phyloP scores from a whole-genome alignment of 1,284 basidiomycete genomes.

The Cryptococcus sp. region DNA sequence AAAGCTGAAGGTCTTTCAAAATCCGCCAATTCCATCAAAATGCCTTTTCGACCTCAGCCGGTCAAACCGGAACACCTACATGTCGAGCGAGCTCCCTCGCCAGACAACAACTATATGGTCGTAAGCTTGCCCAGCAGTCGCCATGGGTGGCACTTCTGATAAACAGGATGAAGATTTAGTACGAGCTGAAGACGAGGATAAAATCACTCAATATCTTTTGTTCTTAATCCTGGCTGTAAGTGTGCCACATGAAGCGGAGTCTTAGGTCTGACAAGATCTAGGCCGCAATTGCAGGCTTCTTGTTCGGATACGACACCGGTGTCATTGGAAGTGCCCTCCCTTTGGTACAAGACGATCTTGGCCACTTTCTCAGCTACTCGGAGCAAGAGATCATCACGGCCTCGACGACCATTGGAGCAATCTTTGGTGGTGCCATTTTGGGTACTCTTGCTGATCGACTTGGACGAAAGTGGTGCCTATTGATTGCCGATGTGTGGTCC shows the following conservation, averaged over 20 bases:
- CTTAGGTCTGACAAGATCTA: background rate
- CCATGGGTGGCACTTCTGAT: background rate
- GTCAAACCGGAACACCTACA: too few relatives aligned
- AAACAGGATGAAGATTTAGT: slow-evolving; percentile 19
- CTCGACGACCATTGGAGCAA: slow-evolving; percentile 19
- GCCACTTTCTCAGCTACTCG: slow-evolving; percentile 4
- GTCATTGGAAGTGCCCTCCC: slow-evolving; percentile 19
- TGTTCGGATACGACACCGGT: slow-evolving; percentile 15
- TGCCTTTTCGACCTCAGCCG: too few relatives aligned
- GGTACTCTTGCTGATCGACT: slow-evolving; percentile 12
- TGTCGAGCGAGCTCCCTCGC: too few relatives aligned
- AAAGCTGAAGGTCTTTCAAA: too few relatives aligned
- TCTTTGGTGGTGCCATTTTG: slow-evolving; percentile 16
- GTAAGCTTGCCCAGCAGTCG: too few relatives aligned
- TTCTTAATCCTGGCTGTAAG: slow-evolving; percentile 23
- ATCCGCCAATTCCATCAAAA: too few relatives aligned
- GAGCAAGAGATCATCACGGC: slow-evolving; percentile 22
- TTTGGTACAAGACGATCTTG: slow-evolving; percentile 12
- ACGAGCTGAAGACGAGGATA: slow-evolving; percentile 20
- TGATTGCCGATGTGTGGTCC: slow-evolving; percentile 17
- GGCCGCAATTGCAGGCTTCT: slow-evolving; percentile 10
- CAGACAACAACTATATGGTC: too few relatives aligned
- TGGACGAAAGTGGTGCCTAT: slow-evolving; percentile 18
- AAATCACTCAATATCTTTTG: slow-evolving; percentile 33
- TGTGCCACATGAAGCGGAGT: background rate